Conservation (phyloP, 1,139 yeast species). For the Geotrichum europaeum region DNA sequence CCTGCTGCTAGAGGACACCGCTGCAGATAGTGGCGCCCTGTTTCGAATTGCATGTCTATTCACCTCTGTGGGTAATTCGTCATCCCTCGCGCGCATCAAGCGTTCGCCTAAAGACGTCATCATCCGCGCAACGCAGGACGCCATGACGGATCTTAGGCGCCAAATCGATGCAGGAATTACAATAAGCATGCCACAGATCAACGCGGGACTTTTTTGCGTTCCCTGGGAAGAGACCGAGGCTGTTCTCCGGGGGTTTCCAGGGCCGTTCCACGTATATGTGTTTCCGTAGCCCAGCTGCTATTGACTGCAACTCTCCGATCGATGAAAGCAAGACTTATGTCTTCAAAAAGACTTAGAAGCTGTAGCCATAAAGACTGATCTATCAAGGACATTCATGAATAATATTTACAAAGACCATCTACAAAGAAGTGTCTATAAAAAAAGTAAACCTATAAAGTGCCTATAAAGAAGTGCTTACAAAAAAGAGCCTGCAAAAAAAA, state of each 20-base stretch:
- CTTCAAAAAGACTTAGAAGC: no score
- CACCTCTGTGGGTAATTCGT: constrained; percentile 36
- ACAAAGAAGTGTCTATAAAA: background rate
- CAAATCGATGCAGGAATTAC: constrained; percentile 44
- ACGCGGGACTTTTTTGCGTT: constrained; percentile 48
- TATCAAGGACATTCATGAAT: no score
- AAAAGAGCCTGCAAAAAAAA: background rate
- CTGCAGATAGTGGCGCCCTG: constrained; percentile 28
- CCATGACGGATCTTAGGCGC: constrained; percentile 42
- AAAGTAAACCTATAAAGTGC: background rate
- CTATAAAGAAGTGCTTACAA: background rate
- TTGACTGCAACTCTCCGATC: constrained; percentile 33
- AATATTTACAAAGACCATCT: background rate
- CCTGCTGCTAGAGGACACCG: constrained; percentile 41
- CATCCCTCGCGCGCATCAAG: background rate
- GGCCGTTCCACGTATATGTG: background rate
- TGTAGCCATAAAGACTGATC: no score
- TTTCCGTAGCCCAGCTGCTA: background rate
- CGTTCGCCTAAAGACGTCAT: constrained; percentile 34
- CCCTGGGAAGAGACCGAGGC: constrained; percentile 70
- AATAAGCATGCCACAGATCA: constrained; percentile 37
- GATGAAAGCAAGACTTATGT: background rate
- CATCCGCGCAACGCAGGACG: constrained; percentile 43
- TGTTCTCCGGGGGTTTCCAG: constrained; percentile 24
- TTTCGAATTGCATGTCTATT: constrained; percentile 55